Evolutionary conservation across 2,329 filamentous ascomycete genomes (phyloP), one percentile per base, ranked within the genome.

Genomic region (Calonectria crousiana): DNA sequence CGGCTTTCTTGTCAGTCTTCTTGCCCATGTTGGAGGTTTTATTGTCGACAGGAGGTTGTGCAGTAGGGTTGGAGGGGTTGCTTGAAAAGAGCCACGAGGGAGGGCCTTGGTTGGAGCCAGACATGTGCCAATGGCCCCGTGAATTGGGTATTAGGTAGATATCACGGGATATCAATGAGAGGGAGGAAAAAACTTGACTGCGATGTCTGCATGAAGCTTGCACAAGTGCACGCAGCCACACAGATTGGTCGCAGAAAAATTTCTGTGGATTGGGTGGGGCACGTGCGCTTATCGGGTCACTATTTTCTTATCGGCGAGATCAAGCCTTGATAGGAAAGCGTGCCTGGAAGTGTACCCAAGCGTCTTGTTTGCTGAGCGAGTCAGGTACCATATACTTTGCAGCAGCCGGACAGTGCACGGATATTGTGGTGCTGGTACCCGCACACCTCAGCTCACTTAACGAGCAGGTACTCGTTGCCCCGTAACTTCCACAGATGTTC

Each of bases 31-130:
- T 78, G 58, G 73, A n/a, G 67, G 71, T 56, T 68, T 74, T 71
- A 66, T 62, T 38, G 76, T 74, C 68, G 13, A 76, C 49, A 52
- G 68, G 67, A 72, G 72, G 72, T 69, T 51, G 76, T 72, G 74
- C 64, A 8, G 77, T 74, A 44, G 79, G 74, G 67, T 80, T 80
- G 36, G 76, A 56, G 65, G 77, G 76, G 78, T 87, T 87, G 70
- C 86, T 87, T 60, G 85, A 84, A 76, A 87, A 87, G 67, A 87
- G 83, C 86, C 86, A 87, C 65, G 84, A 77, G 34, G 86, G 86
- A 78, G 82, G 85, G 67, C 78, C 77, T 69, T 78, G 74, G 41
- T 78, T 78, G 67, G 78, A 71, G 64, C 79, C 74, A 71, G 83
- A 84, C 84, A 86, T 86, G 80, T 81, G 78, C 78, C 69, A 71